Conservation (phyloP, 2,329 filamentous ascomycete species). For the Fusarium mundagurra region DNA sequence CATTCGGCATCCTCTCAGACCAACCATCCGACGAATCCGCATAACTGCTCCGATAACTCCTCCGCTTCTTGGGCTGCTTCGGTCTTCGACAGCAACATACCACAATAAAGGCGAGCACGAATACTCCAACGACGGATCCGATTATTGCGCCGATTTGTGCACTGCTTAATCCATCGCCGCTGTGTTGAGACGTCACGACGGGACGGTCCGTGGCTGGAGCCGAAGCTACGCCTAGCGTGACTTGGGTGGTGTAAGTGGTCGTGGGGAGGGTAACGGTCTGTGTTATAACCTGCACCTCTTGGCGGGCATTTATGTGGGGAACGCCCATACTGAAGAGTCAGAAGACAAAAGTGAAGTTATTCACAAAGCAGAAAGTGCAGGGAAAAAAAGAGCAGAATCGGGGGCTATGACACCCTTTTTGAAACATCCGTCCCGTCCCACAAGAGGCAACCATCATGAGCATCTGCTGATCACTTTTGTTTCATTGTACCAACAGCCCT, state of each 20-base stretch:
- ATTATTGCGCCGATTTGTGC: conserved; percentile 55
- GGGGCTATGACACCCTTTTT: conserved; percentile 31
- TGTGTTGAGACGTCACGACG: conserved; percentile 25
- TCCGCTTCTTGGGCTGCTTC: background rate
- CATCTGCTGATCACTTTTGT: conserved; percentile 38
- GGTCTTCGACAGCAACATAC: conserved; percentile 46
- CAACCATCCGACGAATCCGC: conserved; percentile 23
- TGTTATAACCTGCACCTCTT: conserved; percentile 47
- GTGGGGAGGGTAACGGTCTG: conserved; percentile 49
- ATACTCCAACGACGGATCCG: conserved; percentile 51
- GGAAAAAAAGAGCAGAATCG: background rate
- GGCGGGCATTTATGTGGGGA: conserved; percentile 36
- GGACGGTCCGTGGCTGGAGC: conserved; percentile 21
- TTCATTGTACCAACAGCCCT: background rate
- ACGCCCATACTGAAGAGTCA: conserved; percentile 8
- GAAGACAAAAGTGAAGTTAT: conserved; percentile 22
- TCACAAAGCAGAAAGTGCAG: conserved; percentile 29
- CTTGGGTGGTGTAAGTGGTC: conserved; percentile 51
- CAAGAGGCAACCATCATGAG: conserved; percentile 33
- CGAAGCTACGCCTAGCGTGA: conserved; percentile 44
- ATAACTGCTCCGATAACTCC: conserved; percentile 25
- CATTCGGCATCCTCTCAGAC: conserved; percentile 5
- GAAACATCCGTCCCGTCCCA: conserved; percentile 24
- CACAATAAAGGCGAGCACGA: conserved; percentile 48
- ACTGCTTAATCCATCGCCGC: conserved; percentile 43